Evolutionary conservation across 768 basidiomycete species (phyloP).

Genomic region (Asterophora lycoperdoides): DNA sequence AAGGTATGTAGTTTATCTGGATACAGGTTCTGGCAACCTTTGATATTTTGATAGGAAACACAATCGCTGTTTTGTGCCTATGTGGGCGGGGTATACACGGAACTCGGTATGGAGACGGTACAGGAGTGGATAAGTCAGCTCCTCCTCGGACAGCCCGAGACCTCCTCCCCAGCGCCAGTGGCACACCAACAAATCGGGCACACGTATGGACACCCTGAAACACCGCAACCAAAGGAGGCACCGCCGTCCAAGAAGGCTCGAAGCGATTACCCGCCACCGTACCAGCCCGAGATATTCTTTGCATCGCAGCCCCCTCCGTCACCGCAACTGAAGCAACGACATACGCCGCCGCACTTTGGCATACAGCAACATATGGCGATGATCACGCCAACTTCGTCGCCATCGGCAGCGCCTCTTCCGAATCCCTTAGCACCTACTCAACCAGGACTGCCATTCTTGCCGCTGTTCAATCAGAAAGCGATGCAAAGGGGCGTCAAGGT

Average conservation of each 20-base stretch:
- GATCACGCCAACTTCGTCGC: no score
- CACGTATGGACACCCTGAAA: not conserved
- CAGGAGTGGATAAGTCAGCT: conserved; percentile 53
- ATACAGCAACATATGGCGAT: no score
- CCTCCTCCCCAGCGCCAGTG: not conserved
- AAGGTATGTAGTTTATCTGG: conserved; percentile 34
- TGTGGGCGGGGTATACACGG: conserved; percentile 58
- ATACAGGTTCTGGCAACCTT: conserved; percentile 1
- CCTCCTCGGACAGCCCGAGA: conserved; percentile 21
- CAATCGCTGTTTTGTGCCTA: conserved; percentile 60
- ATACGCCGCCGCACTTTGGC: conserved; percentile 12
- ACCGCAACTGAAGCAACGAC: conserved; percentile 17
- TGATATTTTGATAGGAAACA: conserved; percentile 42
- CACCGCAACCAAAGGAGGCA: conserved; percentile 16
- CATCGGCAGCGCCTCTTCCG: conserved; percentile 20
- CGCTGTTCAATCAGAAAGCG: conserved; percentile 72
- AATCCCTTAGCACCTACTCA: conserved; percentile 67
- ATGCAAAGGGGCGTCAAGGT: conserved; percentile 59
- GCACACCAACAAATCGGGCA: no score
- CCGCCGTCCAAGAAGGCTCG: conserved; percentile 42
- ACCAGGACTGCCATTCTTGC: conserved; percentile 59
- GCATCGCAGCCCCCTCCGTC: conserved; percentile 29
- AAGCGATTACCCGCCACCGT: conserved; percentile 29
- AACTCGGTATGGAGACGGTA: conserved; percentile 48
- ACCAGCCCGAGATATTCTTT: conserved; percentile 28